phyloP scores from a whole-genome alignment of 257 asterid species.

The Plectranthus barbatus region DNA sequence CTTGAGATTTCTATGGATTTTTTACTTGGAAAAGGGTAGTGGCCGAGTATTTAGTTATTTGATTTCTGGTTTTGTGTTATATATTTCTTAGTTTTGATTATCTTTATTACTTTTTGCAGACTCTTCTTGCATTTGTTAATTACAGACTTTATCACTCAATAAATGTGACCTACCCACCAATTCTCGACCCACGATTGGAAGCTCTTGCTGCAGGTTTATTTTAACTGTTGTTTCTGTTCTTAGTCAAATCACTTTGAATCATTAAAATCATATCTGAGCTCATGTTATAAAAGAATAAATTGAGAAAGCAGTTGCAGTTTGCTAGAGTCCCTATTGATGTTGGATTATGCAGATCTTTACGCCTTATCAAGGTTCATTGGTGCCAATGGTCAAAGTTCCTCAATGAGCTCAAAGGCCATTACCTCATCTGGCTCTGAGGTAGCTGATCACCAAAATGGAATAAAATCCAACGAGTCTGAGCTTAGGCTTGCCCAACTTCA shows the following conservation, averaged over 20 bases:
- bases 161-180: constrained; percentile 77
- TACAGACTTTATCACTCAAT: constrained; percentile 68
- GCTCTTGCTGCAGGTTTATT: constrained; percentile 79
- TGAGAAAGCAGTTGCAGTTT: neutral
- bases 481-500: constrained; percentile 90
- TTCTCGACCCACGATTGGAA: constrained; percentile 83
- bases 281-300: neutral
- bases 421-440: constrained; percentile 31
- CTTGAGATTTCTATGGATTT: neutral
- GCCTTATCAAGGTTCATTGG: constrained; percentile 82
- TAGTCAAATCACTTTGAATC: no score
- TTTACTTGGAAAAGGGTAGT: no score
- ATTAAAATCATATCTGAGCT: neutral
- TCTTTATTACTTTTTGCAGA: constrained; percentile 42
- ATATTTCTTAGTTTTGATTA: constrained; percentile 3
- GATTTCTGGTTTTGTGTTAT: no score
- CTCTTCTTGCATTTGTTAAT: constrained; percentile 72
- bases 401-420: no score
- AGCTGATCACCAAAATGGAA: constrained; percentile 25
- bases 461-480: constrained; percentile 54
- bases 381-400: constrained; percentile 42
- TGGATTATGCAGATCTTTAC: constrained; percentile 70
- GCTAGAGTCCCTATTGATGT: constrained; percentile 1
- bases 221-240: neutral
- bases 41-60: neutral